Evolutionary conservation across 1,284 basidiomycete species (phyloP), one percentile per base, ranked within the genome.

Genomic region (Trametes sp.): DNA sequence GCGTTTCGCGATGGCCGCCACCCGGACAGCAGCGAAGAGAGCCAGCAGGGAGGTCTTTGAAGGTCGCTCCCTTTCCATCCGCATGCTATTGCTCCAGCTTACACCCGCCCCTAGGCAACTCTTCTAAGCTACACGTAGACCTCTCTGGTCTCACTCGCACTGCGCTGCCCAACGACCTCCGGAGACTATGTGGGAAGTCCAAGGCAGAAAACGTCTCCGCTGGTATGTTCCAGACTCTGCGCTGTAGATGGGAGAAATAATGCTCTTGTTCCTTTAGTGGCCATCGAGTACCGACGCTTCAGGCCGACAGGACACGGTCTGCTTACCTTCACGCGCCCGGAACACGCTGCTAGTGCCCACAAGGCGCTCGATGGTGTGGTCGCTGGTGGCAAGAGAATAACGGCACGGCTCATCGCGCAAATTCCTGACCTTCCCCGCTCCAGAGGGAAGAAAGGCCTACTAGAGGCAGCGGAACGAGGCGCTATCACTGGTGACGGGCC

Each of bases 281-380:
- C 81, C 29, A 69, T 92, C 23, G 78, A 87, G 53, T 90, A 92
- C 70, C 69, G 79, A 35, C 82, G 82, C 62, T 90, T 89, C 75
- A 71, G 73, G 28, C 86, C 88, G 9, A 84, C 82, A 2, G 83
- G 86, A 33, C 76, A 75, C 28, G 90, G 87, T 9, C 78, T 81
- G 62, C 74, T 93, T 46, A 82, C 82, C 3, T 74, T 91, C 57
- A 73, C 79, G 5, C 75, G 80, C 33, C 73, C 84, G 1, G 78
- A 84, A 21, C 82, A 77, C 66, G 69, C 84, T 14, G 71, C 71
- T 24, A 70, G 73, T n/a, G 83, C 81, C 61, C 53, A 86, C 0
- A 74, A 74, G 9, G 75, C 74, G 38, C 77, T 90, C 3, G 66
- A 77, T 35, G 77, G 77, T 7, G 59, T 82, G 19, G 70, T 77